phyloP scores from a whole-genome alignment of 179 eudicot species.

The Corrigiola litoralis region DNA sequence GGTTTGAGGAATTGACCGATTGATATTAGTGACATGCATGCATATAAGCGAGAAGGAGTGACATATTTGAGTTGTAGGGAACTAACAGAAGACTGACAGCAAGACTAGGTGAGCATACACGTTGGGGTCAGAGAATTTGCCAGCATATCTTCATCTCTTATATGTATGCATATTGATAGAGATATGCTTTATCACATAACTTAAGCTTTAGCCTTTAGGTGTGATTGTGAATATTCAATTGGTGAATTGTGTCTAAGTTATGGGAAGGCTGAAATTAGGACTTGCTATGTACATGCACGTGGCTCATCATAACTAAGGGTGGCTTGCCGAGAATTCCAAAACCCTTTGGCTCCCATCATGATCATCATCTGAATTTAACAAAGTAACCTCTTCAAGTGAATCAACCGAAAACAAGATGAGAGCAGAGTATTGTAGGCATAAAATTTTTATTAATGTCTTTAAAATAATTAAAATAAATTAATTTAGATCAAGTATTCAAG shows the following conservation, averaged over 20 bases:
- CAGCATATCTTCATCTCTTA: not conserved
- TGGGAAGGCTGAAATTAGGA: not conserved
- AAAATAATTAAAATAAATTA: too few relatives aligned
- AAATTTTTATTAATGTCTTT: too few relatives aligned
- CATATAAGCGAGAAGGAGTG: not conserved
- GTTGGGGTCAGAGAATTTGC: slow-evolving; percentile 16
- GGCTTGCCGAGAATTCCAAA: not conserved
- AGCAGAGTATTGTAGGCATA: too few relatives aligned
- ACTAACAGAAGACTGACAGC: slow-evolving; percentile 17
- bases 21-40: not conserved
- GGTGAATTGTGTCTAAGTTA: not conserved
- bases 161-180: not conserved
- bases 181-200: too few relatives aligned
- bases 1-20: not conserved
- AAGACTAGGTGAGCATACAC: slow-evolving; percentile 16
- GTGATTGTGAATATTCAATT: not conserved
- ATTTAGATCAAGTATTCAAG: too few relatives aligned
- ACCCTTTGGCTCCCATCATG: too few relatives aligned
- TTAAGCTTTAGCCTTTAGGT: not conserved
- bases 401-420: too few relatives aligned
- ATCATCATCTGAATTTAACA: too few relatives aligned
- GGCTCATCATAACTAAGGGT: not conserved
- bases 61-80: not conserved
- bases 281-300: slow-evolving; percentile 13
- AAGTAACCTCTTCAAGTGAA: too few relatives aligned